Evolutionary conservation across 2,329 filamentous ascomycete species (phyloP).

Genomic region (Apiospora aurea): DNA sequence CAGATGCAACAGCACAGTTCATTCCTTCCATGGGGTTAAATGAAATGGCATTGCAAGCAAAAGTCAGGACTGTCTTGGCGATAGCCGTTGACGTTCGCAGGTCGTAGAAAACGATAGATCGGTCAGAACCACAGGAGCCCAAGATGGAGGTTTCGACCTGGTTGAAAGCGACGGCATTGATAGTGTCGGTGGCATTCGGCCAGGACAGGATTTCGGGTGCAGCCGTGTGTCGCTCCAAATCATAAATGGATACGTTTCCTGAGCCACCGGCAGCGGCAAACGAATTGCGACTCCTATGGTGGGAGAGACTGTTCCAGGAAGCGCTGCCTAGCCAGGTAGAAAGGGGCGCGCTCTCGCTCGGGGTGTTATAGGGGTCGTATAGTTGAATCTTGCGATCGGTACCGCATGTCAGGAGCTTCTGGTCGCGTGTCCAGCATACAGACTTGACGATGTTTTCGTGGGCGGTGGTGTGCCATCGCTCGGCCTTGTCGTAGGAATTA

Average conservation of each 20-base stretch:
- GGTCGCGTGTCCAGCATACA: slow-evolving; percentile 85
- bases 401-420: slow-evolving; percentile 85
- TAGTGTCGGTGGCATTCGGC: slow-evolving; percentile 90
- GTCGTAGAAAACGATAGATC: slow-evolving; percentile 90
- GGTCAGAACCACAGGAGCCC: slow-evolving; percentile 83
- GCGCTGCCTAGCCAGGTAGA: slow-evolving; percentile 85
- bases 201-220: slow-evolving; percentile 84
- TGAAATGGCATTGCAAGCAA: slow-evolving; percentile 82
- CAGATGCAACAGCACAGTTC: slow-evolving; percentile 91
- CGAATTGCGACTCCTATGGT: slow-evolving; percentile 78
- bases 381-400: slow-evolving; percentile 88
- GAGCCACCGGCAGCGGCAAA: slow-evolving; percentile 79
- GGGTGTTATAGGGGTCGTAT: slow-evolving; percentile 85
- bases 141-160: slow-evolving; percentile 92
- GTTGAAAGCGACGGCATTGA: slow-evolving; percentile 89
- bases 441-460: slow-evolving; percentile 96
- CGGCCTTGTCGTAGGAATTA: slow-evolving; percentile 69
- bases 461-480: slow-evolving; percentile 76
- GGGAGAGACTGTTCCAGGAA: slow-evolving; percentile 83
- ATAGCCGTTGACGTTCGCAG: slow-evolving; percentile 85
- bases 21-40: slow-evolving; percentile 99
- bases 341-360: slow-evolving; percentile 72
- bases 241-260: slow-evolving; percentile 84
- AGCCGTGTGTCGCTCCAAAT: slow-evolving; percentile 51
- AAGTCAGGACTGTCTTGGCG: slow-evolving; percentile 79